These are phyloP conservation scores for Quercus agrifolia DNA, from an alignment of 306 rosid species.

Conservation along the genomic window DNA sequence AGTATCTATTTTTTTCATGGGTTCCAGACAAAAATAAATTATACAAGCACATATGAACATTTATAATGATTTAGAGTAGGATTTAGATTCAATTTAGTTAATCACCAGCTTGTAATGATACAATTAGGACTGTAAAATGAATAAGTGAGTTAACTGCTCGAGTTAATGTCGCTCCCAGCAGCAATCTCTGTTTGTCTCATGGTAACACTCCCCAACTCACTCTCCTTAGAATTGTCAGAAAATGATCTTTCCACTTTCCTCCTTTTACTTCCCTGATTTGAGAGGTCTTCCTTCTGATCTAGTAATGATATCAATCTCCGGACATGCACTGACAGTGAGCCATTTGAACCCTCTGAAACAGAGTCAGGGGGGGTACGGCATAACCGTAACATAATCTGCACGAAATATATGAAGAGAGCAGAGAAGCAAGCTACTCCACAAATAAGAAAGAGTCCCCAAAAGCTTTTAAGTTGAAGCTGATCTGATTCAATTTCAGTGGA, in stretches of 20 bases:
- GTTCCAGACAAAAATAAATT: neutral
- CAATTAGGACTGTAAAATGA: neutral
- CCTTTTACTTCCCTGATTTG: slow-evolving; percentile 44
- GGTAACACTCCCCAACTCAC: slow-evolving; percentile 23
- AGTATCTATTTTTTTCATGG: neutral
- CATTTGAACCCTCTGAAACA: slow-evolving; percentile 13
- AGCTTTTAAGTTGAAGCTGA: slow-evolving; percentile 76
- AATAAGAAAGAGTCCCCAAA: slow-evolving; percentile 86
- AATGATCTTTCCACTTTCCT: slow-evolving; percentile 51
- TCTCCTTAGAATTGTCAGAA: slow-evolving; percentile 19
- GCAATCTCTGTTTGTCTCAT: slow-evolving; percentile 9
- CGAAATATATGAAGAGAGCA: slow-evolving; percentile 60
- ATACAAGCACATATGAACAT: neutral
- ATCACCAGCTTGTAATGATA: neutral
- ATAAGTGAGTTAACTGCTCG: neutral
- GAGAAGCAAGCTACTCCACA: slow-evolving; percentile 71
- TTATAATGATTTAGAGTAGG: neutral
- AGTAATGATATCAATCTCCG: slow-evolving; percentile 61
- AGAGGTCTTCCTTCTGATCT: slow-evolving; percentile 60
- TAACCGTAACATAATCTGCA: slow-evolving; percentile 43
- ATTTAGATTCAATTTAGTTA: neutral
- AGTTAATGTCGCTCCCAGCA: neutral
- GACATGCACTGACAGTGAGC: slow-evolving; percentile 37
- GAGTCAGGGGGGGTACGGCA: slow-evolving; percentile 34
- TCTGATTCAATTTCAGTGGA: slow-evolving; percentile 60